These are phyloP conservation scores for Dryas alaskensis DNA, from an alignment of 306 rosid species.

Conservation along the genomic window DNA sequence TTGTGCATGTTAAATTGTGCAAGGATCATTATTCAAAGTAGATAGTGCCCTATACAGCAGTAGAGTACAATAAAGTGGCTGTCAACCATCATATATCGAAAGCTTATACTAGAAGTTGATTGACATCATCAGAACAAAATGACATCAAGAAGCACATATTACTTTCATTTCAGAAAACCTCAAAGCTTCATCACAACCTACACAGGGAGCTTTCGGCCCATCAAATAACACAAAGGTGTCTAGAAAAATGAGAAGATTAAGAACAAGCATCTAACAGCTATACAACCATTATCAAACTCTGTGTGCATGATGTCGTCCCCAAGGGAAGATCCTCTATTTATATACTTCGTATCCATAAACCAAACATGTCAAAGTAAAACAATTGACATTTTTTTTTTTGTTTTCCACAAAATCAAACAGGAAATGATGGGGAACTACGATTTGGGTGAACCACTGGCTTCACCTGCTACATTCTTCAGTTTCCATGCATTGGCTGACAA, in stretches of 20 bases:
- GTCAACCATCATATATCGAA: too few species aligned
- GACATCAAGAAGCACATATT: constrained; percentile 16
- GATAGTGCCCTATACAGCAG: too few species aligned
- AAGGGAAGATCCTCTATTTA: constrained; percentile 32
- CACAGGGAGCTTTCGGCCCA: constrained; percentile 33
- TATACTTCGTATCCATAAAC: constrained; percentile 39
- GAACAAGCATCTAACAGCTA: constrained; percentile 45
- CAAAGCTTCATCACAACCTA: constrained; percentile 26
- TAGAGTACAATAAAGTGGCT: too few species aligned
- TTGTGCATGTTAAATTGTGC: too few species aligned
- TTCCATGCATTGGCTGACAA: constrained; percentile 39
- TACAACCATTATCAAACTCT: constrained; percentile 40
- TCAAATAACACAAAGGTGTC: constrained; percentile 34
- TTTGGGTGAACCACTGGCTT: constrained; percentile 49
- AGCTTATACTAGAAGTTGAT: not conserved
- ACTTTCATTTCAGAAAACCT: constrained; percentile 27
- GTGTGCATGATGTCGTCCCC: constrained; percentile 21
- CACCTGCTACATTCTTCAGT: constrained; percentile 52
- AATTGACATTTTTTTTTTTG: constrained; percentile 16
- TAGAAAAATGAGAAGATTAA: constrained; percentile 23
- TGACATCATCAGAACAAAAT: not conserved
- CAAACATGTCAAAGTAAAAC: constrained; percentile 32
- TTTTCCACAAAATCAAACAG: constrained; percentile 32
- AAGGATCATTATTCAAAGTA: too few species aligned
- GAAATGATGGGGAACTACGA: constrained; percentile 27